Evolutionary conservation across 1,139 yeast genomes (phyloP).

Genomic region (Saccharomycopsis phalli): DNA sequence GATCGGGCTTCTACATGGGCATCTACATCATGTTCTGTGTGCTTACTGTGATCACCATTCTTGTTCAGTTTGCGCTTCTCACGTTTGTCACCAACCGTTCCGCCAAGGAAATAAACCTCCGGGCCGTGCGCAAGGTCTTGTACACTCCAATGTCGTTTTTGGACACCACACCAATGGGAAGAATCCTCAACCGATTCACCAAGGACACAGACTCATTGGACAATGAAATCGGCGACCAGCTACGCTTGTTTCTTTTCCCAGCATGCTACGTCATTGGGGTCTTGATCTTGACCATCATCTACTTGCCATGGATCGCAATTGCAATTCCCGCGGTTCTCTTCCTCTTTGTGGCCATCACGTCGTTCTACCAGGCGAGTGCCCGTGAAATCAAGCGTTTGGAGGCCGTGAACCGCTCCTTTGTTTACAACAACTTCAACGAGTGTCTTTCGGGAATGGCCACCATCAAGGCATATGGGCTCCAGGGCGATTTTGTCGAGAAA

Average conservation of each 20-base stretch:
- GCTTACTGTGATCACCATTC: constrained; percentile 39
- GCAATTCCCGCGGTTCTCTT: constrained; percentile 51
- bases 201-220: constrained; percentile 82
- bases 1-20: constrained; percentile 60
- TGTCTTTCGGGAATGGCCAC: constrained; percentile 48
- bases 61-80: constrained; percentile 43
- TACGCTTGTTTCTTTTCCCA: constrained; percentile 44
- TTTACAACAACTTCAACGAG: constrained; percentile 56
- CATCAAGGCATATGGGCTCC: constrained; percentile 40
- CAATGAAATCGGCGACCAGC: constrained; percentile 57
- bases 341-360: constrained; percentile 41
- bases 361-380: constrained; percentile 52
- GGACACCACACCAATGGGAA: constrained; percentile 64
- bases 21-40: constrained; percentile 50
- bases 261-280: constrained; percentile 53
- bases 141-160: constrained; percentile 67
- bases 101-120: constrained; percentile 34
- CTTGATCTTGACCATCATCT: constrained; percentile 56
- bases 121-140: constrained; percentile 54
- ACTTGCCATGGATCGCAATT: constrained; percentile 69
- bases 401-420: constrained; percentile 52
- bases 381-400: constrained; percentile 58
- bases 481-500: constrained; percentile 33
- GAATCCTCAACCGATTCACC: constrained; percentile 64
- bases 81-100: constrained; percentile 45